Percentiles rank a stretch among this genome's conserved stretches.
Conservation (phyloP, 257 asterid species). For the Anisodus tanguticus region DNA sequence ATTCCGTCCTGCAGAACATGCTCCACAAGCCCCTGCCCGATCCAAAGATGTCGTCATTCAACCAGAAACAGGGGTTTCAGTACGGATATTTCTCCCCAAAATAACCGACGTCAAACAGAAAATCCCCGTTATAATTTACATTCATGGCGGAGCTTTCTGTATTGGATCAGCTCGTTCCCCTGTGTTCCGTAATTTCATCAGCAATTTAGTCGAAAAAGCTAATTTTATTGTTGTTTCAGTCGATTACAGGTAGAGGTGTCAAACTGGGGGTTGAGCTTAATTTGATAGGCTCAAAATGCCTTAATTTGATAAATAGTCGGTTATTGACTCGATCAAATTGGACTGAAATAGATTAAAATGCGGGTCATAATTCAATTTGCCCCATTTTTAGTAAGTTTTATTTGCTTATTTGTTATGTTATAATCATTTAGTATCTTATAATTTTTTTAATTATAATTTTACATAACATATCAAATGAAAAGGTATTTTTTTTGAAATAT, state of each 20-base stretch:
- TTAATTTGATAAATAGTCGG: no score
- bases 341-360: no score
- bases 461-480: no score
- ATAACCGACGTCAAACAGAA: slow-evolving; percentile 35
- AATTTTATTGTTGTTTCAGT: slow-evolving; percentile 56
- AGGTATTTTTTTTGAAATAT: no score
- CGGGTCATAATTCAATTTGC: no score
- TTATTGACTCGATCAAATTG: no score
- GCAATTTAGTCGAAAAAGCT: slow-evolving; percentile 43
- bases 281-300: no score
- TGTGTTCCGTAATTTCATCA: slow-evolving; percentile 45
- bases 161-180: slow-evolving; percentile 45
- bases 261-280: no score
- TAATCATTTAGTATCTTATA: no score
- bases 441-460: no score
- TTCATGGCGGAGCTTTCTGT: slow-evolving; percentile 76
- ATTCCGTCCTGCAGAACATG: background rate
- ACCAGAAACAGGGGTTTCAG: slow-evolving; percentile 51
- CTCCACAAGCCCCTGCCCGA: slow-evolving; percentile 44
- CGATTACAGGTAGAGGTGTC: slow-evolving; percentile 45
- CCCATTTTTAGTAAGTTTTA: no score
- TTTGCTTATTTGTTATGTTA: no score
- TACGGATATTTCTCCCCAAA: slow-evolving; percentile 58
- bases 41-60: slow-evolving; percentile 56
- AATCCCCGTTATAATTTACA: slow-evolving; percentile 56